Percentiles rank a stretch among this genome's conserved stretches.
Conservation (phyloP, 257 asterid genomes). For the Solanum lycopersicoides region DNA sequence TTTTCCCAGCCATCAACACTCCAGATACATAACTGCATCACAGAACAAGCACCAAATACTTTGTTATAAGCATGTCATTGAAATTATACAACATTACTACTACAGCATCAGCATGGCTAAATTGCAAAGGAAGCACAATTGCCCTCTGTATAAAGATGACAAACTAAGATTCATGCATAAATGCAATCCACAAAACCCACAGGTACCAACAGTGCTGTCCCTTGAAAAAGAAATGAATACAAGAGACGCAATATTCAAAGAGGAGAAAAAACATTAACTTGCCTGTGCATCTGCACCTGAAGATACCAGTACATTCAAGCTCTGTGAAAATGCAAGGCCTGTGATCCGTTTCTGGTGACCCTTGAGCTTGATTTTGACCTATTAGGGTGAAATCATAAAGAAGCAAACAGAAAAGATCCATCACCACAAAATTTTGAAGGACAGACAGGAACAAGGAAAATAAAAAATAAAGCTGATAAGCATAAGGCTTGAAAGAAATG, state of each 20-base stretch:
- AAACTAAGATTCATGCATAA: background rate
- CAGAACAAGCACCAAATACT: background rate
- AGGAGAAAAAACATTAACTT: conserved; percentile 6
- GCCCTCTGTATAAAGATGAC: background rate
- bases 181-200: background rate
- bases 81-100: background rate
- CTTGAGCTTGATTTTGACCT: conserved; percentile 90
- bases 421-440: background rate
- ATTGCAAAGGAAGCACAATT: background rate
- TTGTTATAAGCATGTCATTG: background rate
- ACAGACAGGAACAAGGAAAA: background rate
- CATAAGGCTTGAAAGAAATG: background rate
- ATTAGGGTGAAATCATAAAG: background rate
- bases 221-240: background rate
- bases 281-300: conserved; percentile 98
- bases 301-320: conserved; percentile 73
- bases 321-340: conserved; percentile 92
- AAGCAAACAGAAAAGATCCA: background rate
- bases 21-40: conserved; percentile 69
- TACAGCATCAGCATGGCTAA: background rate
- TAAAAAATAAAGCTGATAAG: background rate
- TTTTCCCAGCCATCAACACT: conserved; percentile 91
- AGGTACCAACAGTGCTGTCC: background rate
- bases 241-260: background rate
- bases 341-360: conserved; percentile 93